Conservation (phyloP, 2,329 filamentous ascomycete genomes). For the Basipetospora sp. region DNA sequence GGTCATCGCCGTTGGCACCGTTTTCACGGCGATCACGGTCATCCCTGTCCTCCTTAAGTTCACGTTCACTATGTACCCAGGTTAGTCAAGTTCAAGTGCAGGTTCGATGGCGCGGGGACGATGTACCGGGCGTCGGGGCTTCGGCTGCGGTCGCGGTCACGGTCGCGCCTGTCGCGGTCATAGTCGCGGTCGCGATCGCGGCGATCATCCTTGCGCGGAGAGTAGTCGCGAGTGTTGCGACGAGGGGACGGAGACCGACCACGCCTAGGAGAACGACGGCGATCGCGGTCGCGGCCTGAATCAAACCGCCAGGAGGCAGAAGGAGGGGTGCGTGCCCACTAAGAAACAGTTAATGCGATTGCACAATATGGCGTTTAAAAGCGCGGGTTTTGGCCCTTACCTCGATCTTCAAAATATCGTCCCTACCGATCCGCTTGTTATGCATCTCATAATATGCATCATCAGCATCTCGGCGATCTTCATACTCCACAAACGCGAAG, state of each 20-base stretch:
- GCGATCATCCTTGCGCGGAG: constrained; percentile 77
- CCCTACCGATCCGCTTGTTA: constrained; percentile 92
- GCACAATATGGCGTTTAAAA: no score
- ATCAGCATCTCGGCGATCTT: constrained; percentile 93
- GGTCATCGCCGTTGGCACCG: constrained; percentile 70
- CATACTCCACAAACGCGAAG: constrained; percentile 98
- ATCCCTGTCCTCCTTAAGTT: constrained; percentile 51
- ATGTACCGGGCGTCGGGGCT: constrained; percentile 49
- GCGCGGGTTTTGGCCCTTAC: constrained; percentile 32
- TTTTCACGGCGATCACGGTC: constrained; percentile 63
- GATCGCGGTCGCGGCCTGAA: constrained; percentile 65
- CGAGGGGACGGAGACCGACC: constrained; percentile 67
- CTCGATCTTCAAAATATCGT: constrained; percentile 95
- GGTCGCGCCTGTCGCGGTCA: constrained; percentile 59
- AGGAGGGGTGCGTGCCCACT: constrained; percentile 97
- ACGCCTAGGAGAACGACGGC: constrained; percentile 44
- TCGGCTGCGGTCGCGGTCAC: constrained; percentile 62
- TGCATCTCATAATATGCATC: constrained; percentile 99
- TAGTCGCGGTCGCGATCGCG: constrained; percentile 67
- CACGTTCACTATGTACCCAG: constrained; percentile 29
- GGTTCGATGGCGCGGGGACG: no score
- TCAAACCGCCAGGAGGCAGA: constrained; percentile 98
- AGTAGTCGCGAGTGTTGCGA: constrained; percentile 63
- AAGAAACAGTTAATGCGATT: not conserved
- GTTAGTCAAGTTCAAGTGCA: constrained; percentile 2